Percentiles rank a stretch among this genome's conserved stretches.
Evolutionary conservation across 306 rosid genomes (phyloP).

Genomic region (Vigna unguiculata): DNA sequence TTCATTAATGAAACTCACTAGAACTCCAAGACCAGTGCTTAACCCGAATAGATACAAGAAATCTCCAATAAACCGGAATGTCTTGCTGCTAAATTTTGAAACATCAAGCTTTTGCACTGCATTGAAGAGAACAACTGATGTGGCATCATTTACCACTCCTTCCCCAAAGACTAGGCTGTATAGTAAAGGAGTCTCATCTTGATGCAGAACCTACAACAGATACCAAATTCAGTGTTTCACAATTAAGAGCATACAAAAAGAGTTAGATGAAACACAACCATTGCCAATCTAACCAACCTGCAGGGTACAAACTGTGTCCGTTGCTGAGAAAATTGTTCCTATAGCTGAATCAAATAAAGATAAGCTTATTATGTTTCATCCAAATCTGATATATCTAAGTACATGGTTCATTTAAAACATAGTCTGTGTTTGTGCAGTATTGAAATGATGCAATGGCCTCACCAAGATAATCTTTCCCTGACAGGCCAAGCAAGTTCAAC

Average conservation of each 20-base stretch:
- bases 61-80: conserved; percentile 61
- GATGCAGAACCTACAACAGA: conserved; percentile 75
- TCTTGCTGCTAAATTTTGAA: conserved; percentile 45
- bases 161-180: conserved; percentile 96
- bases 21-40: conserved; percentile 83
- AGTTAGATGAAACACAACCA: conserved; percentile 43
- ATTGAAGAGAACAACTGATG: conserved; percentile 90
- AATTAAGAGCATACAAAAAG: conserved; percentile 7
- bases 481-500: conserved; percentile 67
- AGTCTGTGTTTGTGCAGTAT: not conserved
- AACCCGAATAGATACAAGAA: conserved; percentile 76
- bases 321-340: conserved; percentile 90
- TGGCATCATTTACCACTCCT: conserved; percentile 97
- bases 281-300: conserved; percentile 70
- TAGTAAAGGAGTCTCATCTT: conserved; percentile 87
- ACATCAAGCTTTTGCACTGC: conserved; percentile 85
- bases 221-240: conserved; percentile 25
- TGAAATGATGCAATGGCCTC: conserved; percentile 41
- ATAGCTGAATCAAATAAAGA: conserved; percentile 64
- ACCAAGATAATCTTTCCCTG: conserved; percentile 73
- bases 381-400: conserved; percentile 11
- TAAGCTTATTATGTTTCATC: conserved; percentile 28
- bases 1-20: conserved; percentile 56
- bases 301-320: conserved; percentile 92
- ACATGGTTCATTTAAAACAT: not conserved